Conservation (phyloP, 2,329 filamentous ascomycete species). For the Calonectria honghensis region DNA sequence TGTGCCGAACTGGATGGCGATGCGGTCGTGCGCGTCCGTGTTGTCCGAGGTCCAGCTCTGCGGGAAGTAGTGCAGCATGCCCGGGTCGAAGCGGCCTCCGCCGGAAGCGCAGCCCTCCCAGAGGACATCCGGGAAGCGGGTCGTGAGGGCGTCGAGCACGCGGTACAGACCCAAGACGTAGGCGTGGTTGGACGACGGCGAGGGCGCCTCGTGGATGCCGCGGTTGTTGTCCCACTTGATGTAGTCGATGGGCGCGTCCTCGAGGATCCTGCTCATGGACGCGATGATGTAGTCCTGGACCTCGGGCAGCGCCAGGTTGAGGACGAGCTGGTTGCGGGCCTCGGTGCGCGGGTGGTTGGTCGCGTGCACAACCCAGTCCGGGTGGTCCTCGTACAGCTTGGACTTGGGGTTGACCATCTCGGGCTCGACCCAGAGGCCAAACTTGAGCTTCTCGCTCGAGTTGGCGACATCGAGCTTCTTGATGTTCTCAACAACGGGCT, state of each 20-base stretch:
- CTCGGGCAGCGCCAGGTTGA: slow-evolving; percentile 76
- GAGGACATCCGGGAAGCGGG: slow-evolving; percentile 75
- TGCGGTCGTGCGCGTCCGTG: slow-evolving; percentile 76
- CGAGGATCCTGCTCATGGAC: slow-evolving; percentile 72
- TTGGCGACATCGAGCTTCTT: slow-evolving; percentile 69
- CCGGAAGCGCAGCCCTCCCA: slow-evolving; percentile 81
- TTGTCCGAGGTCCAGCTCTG: slow-evolving; percentile 81
- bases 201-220: slow-evolving; percentile 76
- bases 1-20: slow-evolving; percentile 79
- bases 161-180: slow-evolving; percentile 80
- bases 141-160: slow-evolving; percentile 76
- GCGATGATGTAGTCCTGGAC: slow-evolving; percentile 79
- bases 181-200: slow-evolving; percentile 71
- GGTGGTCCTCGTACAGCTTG: slow-evolving; percentile 75
- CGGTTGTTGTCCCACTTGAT: slow-evolving; percentile 83
- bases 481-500: slow-evolving; percentile 70
- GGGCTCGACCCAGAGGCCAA: slow-evolving; percentile 81
- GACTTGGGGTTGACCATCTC: slow-evolving; percentile 81
- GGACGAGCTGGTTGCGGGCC: slow-evolving; percentile 75
- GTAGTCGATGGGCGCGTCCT: slow-evolving; percentile 73
- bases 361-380: slow-evolving; percentile 78
- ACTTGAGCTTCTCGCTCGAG: slow-evolving; percentile 69
- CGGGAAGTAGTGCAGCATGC: slow-evolving; percentile 78
- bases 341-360: slow-evolving; percentile 74
- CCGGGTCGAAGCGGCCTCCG: slow-evolving; percentile 78